phyloP scores from a whole-genome alignment of 148 eudicot species.

The Camellia sinensis region DNA sequence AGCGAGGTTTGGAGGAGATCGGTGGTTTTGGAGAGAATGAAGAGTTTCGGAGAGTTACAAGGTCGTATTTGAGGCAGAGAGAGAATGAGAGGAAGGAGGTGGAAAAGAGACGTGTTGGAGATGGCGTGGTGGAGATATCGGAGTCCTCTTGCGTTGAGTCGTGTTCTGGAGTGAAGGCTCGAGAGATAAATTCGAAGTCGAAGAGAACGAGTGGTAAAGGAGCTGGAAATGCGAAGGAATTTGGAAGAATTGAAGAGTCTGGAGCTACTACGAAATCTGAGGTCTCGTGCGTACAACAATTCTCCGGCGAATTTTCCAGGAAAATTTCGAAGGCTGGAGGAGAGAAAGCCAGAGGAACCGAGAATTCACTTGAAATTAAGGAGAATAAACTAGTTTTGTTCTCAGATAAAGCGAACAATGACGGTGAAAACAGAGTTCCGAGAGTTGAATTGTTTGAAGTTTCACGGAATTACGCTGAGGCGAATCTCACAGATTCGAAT shows the following conservation, averaged over 20 bases:
- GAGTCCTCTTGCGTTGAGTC: slow-evolving; percentile 84
- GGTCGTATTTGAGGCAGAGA: slow-evolving; percentile 23
- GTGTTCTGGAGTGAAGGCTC: slow-evolving; percentile 35
- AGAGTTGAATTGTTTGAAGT: slow-evolving; percentile 13
- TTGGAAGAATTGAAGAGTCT: slow-evolving; percentile 21
- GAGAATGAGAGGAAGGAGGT: slow-evolving; percentile 26
- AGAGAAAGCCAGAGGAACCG: not conserved
- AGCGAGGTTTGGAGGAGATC: slow-evolving; percentile 18
- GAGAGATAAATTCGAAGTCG: slow-evolving; percentile 34
- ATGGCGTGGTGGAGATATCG: slow-evolving; percentile 35
- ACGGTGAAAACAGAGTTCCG: slow-evolving; percentile 10
- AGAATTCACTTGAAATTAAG: not conserved
- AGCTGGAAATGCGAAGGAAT: slow-evolving; percentile 11
- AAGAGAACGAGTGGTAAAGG: slow-evolving; percentile 15
- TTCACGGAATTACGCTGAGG: slow-evolving; percentile 13
- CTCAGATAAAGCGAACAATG: not conserved
- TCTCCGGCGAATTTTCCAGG: not conserved
- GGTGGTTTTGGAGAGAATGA: slow-evolving; percentile 8
- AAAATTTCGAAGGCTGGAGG: not conserved
- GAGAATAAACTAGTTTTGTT: slow-evolving; percentile 16
- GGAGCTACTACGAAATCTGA: slow-evolving; percentile 16
- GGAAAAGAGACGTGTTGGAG: slow-evolving; percentile 9
- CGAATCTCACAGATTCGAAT: slow-evolving; percentile 17
- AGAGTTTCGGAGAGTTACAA: slow-evolving; percentile 34
- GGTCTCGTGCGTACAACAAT: not conserved